phyloP scores from a whole-genome alignment of 176 grass and related monocot genomes.

The Hyparrhenia diplandra region DNA sequence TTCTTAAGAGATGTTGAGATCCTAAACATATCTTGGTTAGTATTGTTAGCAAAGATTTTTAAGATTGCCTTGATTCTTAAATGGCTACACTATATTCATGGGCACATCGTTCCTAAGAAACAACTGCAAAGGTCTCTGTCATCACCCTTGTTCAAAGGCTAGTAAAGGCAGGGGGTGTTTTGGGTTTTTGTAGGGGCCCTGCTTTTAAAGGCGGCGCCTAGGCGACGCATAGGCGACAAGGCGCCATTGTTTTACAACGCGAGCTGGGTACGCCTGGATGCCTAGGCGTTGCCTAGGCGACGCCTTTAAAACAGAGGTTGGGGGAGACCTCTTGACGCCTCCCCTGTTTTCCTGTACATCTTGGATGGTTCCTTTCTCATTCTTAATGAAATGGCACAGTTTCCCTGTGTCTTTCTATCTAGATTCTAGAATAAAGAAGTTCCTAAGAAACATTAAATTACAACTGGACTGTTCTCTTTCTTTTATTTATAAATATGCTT shows the following conservation, averaged over 20 bases:
- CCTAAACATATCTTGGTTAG: slow-evolving; percentile 14
- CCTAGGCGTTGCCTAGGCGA: no score
- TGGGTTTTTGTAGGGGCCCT: background rate
- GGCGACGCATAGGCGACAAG: no score
- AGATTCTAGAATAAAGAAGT: background rate
- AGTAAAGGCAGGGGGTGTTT: background rate
- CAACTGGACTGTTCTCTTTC: background rate
- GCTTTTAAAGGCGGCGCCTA: no score
- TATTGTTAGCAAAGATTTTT: background rate
- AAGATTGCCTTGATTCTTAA: background rate
- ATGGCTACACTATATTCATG: background rate
- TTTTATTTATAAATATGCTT: background rate
- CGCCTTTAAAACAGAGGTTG: no score
- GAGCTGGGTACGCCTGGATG: no score
- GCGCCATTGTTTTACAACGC: no score
- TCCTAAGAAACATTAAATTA: slow-evolving; percentile 14
- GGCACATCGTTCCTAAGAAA: slow-evolving; percentile 11
- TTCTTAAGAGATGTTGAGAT: background rate
- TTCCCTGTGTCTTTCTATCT: background rate
- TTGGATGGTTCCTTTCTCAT: background rate
- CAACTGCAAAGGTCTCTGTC: background rate
- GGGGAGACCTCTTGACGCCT: background rate
- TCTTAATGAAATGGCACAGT: background rate
- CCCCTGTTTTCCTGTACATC: background rate
- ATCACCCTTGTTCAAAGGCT: background rate